Evolutionary conservation across 768 basidiomycete species (phyloP).

Genomic region (Boletus subparvulus): DNA sequence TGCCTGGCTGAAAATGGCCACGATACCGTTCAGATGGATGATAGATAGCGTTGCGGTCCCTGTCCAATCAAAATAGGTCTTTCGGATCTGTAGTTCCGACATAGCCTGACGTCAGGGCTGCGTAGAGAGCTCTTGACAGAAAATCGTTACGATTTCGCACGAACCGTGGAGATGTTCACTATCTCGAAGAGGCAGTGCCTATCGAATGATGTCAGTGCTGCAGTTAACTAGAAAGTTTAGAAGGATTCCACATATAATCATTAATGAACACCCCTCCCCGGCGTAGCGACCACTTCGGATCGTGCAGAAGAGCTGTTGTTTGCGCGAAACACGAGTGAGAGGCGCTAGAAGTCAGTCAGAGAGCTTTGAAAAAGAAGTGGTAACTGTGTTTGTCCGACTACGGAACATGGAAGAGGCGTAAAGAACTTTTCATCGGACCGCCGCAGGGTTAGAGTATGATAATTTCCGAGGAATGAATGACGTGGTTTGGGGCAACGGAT

Average conservation of each 20-base stretch:
- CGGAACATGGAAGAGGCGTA: conserved; percentile 4
- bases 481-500: conserved; percentile 6
- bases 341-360: conserved; percentile 12
- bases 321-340: not conserved
- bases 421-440: conserved; percentile 13
- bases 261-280: conserved; percentile 14
- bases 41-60: not conserved
- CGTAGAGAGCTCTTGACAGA: conserved; percentile 18
- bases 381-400: not conserved
- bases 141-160: conserved; percentile 7
- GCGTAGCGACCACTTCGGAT: conserved; percentile 12
- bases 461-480: conserved; percentile 32
- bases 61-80: not conserved
- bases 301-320: conserved; percentile 4
- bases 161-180: not conserved
- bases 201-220: conserved; percentile 25
- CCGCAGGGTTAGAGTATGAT: conserved; percentile 11
- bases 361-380: conserved; percentile 8
- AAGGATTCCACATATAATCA: conserved; percentile 8
- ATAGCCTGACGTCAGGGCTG: conserved; percentile 29
- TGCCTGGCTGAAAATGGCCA: not conserved
- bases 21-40: not conserved
- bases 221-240: conserved; percentile 13
- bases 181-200: conserved; percentile 16
- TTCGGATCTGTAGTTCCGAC: not conserved